phyloP scores from a whole-genome alignment of 768 basidiomycete species.

The Lanmaoa pseudosensibilis region DNA sequence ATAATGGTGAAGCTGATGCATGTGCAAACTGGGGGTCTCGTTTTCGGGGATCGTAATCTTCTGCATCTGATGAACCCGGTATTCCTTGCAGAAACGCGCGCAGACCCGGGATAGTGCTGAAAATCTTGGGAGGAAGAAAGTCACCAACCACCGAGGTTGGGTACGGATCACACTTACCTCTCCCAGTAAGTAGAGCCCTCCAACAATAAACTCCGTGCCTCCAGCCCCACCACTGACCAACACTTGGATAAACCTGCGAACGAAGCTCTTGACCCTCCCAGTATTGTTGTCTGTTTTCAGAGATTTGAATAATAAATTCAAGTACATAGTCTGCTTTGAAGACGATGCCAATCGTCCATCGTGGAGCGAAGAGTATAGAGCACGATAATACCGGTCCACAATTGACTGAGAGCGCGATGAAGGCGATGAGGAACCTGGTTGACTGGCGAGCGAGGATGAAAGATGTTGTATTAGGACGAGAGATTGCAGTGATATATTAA shows the following conservation, averaged over 20 bases:
- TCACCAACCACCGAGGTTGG: not conserved
- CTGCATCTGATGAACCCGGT: slow-evolving; percentile 29
- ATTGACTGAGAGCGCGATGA: slow-evolving; percentile 46
- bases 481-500: slow-evolving; percentile 94
- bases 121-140: slow-evolving; percentile 40
- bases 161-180: slow-evolving; percentile 56
- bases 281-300: slow-evolving; percentile 65
- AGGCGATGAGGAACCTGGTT: slow-evolving; percentile 43
- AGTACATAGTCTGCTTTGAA: slow-evolving; percentile 94
- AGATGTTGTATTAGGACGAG: slow-evolving; percentile 89
- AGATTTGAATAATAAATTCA: slow-evolving; percentile 90
- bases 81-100: slow-evolving; percentile 44
- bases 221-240: slow-evolving; percentile 68
- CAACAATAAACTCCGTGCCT: slow-evolving; percentile 84
- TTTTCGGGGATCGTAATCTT: slow-evolving; percentile 80
- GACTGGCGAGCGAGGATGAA: slow-evolving; percentile 48
- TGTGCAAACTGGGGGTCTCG: slow-evolving; percentile 87
- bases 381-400: slow-evolving; percentile 71
- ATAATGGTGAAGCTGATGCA: slow-evolving; percentile 76
- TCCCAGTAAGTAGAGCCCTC: slow-evolving; percentile 82
- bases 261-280: slow-evolving; percentile 73
- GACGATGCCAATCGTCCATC: slow-evolving; percentile 79
- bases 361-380: slow-evolving; percentile 85
- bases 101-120: slow-evolving; percentile 47
- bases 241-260: slow-evolving; percentile 82